Conservation (phyloP, 106 monocot species). For the Allium cepa region DNA sequence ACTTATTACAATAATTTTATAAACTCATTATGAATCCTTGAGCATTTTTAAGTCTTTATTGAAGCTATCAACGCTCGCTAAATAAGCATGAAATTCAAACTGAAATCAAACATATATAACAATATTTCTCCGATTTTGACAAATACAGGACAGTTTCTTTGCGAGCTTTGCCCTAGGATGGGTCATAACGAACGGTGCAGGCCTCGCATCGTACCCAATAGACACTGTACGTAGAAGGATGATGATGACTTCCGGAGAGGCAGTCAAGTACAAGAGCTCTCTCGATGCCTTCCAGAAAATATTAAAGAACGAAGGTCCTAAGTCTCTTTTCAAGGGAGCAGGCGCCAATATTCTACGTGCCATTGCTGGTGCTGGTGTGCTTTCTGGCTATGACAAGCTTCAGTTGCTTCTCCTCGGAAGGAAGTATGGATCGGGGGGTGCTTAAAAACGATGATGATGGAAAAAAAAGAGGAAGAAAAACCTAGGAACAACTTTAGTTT, state of each 20-base stretch:
- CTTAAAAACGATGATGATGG: conserved; percentile 5
- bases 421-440: conserved; percentile 15
- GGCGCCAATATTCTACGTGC: conserved; percentile 13
- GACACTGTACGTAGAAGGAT: conserved; percentile 32
- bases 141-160: conserved; percentile 11
- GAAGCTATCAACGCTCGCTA: too few species aligned
- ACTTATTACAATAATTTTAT: too few species aligned
- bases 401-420: conserved; percentile 9
- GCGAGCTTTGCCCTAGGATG: conserved; percentile 12
- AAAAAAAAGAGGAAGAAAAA: neutral
- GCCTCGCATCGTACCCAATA: conserved; percentile 10
- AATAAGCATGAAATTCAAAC: too few species aligned
- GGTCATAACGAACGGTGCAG: conserved; percentile 8
- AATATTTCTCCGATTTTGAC: neutral
- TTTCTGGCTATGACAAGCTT: conserved; percentile 14
- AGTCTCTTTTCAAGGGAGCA: conserved; percentile 14
- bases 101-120: neutral
- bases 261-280: conserved; percentile 32
- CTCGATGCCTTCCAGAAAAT: conserved; percentile 10
- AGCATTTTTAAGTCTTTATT: too few species aligned
- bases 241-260: conserved; percentile 47
- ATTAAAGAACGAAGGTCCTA: conserved; percentile 10
- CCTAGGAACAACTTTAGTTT: too few species aligned
- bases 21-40: too few species aligned
- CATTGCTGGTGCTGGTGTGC: conserved; percentile 14